phyloP scores from a whole-genome alignment of 202 grass and related monocot species.

The Tripidium arundinaceum region DNA sequence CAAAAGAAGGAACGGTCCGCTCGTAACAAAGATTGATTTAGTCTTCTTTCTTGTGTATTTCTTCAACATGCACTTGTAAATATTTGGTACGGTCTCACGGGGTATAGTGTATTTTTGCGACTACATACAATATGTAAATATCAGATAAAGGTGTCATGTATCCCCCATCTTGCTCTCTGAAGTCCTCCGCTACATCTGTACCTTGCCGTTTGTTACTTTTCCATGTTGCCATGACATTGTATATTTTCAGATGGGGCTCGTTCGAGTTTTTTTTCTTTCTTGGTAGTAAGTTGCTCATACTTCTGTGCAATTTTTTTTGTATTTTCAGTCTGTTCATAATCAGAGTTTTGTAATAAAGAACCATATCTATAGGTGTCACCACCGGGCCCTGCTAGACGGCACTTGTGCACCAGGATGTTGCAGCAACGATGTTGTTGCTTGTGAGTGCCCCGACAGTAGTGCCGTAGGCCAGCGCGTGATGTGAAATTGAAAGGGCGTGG shows the following conservation, averaged over 20 bases:
- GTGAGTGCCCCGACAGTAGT: too few species aligned
- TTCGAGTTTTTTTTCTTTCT: not conserved
- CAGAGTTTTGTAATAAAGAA: not conserved
- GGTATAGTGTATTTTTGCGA: slow-evolving; percentile 8
- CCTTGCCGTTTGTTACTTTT: not conserved
- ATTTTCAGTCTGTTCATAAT: not conserved
- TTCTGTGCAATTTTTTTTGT: not conserved
- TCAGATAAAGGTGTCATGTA: not conserved
- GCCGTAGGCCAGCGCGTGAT: too few species aligned
- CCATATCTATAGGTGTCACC: too few species aligned
- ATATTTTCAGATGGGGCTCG: not conserved
- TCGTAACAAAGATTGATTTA: slow-evolving; percentile 55
- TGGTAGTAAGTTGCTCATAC: not conserved
- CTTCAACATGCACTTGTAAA: slow-evolving; percentile 11
- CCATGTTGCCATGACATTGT: not conserved
- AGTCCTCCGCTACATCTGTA: not conserved
- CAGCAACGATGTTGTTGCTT: too few species aligned
- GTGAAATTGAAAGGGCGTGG: too few species aligned
- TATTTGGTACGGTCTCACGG: not conserved
- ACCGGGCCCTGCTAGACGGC: too few species aligned
- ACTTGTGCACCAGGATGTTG: too few species aligned
- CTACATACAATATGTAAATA: not conserved
- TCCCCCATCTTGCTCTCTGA: not conserved
- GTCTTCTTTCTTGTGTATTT: not conserved
- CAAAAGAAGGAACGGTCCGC: slow-evolving; percentile 59